phyloP scores from a whole-genome alignment of 345 rosid genomes.

The Corchorus capsularis region DNA sequence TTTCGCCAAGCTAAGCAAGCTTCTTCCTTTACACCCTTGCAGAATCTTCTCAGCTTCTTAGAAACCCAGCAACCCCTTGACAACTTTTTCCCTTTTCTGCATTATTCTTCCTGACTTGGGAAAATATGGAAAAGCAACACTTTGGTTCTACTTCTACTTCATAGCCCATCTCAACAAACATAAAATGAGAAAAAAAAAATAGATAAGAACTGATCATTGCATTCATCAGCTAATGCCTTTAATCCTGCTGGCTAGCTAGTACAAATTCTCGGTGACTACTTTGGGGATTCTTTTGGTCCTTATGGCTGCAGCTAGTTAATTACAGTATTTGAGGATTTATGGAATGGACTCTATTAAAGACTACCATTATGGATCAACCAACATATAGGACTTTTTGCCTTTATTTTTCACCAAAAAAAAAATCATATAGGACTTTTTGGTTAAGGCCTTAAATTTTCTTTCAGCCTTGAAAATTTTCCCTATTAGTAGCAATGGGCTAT shows the following conservation, averaged over 20 bases:
- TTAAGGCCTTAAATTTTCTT: neutral
- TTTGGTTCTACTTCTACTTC: neutral
- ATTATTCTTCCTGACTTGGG: neutral
- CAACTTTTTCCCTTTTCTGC: neutral
- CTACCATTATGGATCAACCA: neutral
- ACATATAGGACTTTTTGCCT: neutral
- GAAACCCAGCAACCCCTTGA: neutral
- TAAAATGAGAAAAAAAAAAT: neutral
- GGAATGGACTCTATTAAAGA: neutral
- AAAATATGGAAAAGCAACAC: neutral
- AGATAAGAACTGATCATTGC: neutral
- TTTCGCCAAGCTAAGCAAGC: conserved; percentile 16
- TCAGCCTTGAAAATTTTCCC: neutral
- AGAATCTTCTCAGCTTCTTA: conserved; percentile 22
- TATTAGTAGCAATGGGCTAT: neutral
- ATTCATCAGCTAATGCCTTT: neutral
- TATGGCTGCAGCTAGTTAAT: neutral
- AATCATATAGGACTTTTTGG: neutral
- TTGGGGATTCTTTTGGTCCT: neutral
- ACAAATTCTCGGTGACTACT: neutral
- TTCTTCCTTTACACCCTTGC: conserved; percentile 20
- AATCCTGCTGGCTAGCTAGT: neutral
- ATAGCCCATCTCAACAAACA: neutral
- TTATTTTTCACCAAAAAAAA: too few species aligned
- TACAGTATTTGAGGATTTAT: too few species aligned